Conservation (phyloP, 768 basidiomycete species). For the Leucosporidium yakuticum region DNA sequence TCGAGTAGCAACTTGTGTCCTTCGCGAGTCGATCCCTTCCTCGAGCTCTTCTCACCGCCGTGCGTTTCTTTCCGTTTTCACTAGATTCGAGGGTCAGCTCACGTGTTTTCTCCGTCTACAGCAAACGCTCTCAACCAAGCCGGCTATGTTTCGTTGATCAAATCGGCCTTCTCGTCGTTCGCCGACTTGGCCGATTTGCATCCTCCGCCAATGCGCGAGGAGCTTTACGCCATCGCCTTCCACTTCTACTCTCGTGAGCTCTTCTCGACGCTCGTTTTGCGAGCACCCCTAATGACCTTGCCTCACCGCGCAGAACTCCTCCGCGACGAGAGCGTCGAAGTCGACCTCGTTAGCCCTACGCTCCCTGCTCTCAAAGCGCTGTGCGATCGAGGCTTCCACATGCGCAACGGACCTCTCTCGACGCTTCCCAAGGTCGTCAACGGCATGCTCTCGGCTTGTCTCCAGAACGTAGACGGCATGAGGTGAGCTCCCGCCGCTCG, state of each 20-base stretch:
- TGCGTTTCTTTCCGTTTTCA: constrained; percentile 36
- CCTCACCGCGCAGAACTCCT: constrained; percentile 57
- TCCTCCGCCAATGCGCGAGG: constrained; percentile 57
- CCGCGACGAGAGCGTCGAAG: constrained; percentile 73
- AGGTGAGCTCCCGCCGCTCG: constrained; percentile 53
- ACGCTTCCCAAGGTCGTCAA: constrained; percentile 57
- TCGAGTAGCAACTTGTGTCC: constrained; percentile 70
- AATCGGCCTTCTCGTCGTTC: constrained; percentile 60
- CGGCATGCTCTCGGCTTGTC: constrained; percentile 66
- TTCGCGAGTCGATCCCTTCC: constrained; percentile 62
- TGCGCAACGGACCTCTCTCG: constrained; percentile 45
- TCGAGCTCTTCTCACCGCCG: not conserved
- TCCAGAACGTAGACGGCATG: constrained; percentile 85
- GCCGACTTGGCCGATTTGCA: constrained; percentile 56
- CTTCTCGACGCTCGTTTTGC: not conserved
- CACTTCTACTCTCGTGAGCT: constrained; percentile 68
- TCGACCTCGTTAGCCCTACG: constrained; percentile 73
- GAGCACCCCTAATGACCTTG: not conserved
- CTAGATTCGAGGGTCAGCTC: constrained; percentile 26
- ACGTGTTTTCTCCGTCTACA: constrained; percentile 20
- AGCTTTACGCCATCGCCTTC: constrained; percentile 70
- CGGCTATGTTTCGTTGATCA: constrained; percentile 61
- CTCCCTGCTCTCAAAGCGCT: constrained; percentile 72
- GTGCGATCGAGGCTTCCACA: constrained; percentile 48
- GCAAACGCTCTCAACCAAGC: constrained; percentile 46